Evolutionary conservation across 495 filamentous ascomycete genomes (phyloP).

Genomic region (Cladorrhinum samala): DNA sequence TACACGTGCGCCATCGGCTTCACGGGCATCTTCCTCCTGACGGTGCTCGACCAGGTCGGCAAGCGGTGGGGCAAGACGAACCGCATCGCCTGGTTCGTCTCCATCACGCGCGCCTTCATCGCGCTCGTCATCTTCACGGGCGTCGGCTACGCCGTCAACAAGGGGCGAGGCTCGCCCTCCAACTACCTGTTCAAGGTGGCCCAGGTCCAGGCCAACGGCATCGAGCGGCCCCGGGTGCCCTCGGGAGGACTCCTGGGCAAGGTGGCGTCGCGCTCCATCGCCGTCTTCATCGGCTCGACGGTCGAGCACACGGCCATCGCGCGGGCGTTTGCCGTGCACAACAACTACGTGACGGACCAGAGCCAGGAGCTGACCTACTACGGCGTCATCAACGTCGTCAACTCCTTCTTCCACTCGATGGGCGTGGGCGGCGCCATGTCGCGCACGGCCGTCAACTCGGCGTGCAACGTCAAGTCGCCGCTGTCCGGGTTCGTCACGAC

Average conservation of each 20-base stretch:
- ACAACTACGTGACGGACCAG: constrained; percentile 44
- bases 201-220: constrained; percentile 39
- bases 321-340: constrained; percentile 40
- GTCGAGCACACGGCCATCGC: constrained; percentile 47
- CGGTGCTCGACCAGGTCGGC: constrained; percentile 39
- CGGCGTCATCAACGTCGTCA: constrained; percentile 43
- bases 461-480: constrained; percentile 37
- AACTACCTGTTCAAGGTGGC: constrained; percentile 35
- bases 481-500: constrained; percentile 41
- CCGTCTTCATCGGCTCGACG: constrained; percentile 39
- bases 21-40: constrained; percentile 37
- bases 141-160: constrained; percentile 44
- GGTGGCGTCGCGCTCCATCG: constrained; percentile 34
- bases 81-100: constrained; percentile 36
- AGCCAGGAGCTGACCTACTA: constrained; percentile 45
- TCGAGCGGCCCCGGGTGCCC: constrained; percentile 34
- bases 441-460: constrained; percentile 46
- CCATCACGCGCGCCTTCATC: constrained; percentile 42
- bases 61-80: constrained; percentile 41
- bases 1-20: constrained; percentile 43
- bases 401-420: constrained; percentile 45
- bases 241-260: constrained; percentile 28
- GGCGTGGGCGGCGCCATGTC: constrained; percentile 45
- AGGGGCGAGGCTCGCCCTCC: constrained; percentile 26
- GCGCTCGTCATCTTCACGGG: constrained; percentile 42